Base-by-base conservation (phyloP, 2,329 filamentous ascomycete genomes). In the Raffaelea deltoideospora region DNA sequence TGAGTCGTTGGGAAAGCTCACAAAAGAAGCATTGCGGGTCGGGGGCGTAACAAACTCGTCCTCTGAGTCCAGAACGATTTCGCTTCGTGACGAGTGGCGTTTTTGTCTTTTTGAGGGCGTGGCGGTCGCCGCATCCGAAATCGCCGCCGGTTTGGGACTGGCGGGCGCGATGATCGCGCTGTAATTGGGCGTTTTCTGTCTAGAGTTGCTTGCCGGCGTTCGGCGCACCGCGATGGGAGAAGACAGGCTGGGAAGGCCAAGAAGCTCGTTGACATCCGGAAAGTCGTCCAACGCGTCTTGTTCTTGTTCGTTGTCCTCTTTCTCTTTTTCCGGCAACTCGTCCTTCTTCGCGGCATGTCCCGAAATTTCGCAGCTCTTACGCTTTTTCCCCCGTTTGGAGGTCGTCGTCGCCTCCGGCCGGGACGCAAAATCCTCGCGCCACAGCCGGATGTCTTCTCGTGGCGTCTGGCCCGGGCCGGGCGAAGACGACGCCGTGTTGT, bases 41-140 rank as follows among this genome's bases (percentile, higher is more conserved):
- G 53, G 56, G 11, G 64, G 58, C 5, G 60, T 61, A 6, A 65
- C 45, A 30, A 63, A 65, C 31, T 73, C 69, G 31, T 73, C 69
- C 31, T 74, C 70, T 0, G 70, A 75, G 45, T 75, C 70, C 35
- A 65, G 58, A 29, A 74, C 64, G 7, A 70, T 50, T 24, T 51
- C 50, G 21, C 38, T 40, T 32, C 35, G 45, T 34, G 43, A 44
- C 8, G 44, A 42, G 13, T 35, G 44, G 11, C 40, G 37, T 17
- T 37, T 42, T 15, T 37, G 38, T 15, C 37, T 39, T 24, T 40
- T 42, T 6, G 34, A 4, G 3, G 40, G 48, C 4, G 41, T 43
- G 14, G 19, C 21, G 18, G 3, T 14, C 6, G 29, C 21, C 11
- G 15, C 28, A 7, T 17, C 28, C 7, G 28, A 15, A 17, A 18